Evolutionary conservation across 371 early-diverging fungal species (phyloP).

Genomic region (Lichtheimia hyalospora): DNA sequence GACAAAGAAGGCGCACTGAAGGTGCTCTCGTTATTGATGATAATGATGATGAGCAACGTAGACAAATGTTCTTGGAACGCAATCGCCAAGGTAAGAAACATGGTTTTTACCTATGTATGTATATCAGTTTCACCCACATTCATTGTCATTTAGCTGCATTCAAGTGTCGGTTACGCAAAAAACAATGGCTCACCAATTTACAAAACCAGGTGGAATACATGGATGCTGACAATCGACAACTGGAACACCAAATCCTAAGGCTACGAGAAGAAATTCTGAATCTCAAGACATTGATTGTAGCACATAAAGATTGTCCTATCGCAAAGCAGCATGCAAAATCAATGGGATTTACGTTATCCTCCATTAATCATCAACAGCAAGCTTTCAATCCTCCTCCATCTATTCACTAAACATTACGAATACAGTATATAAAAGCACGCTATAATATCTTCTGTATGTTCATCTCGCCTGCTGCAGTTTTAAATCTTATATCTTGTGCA

Average conservation of each 20-base stretch:
- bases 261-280: constrained; percentile 55
- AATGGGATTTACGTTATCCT: too few relatives aligned
- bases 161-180: constrained; percentile 73
- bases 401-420: too few relatives aligned
- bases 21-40: neutral
- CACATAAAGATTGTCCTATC: constrained; percentile 56
- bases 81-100: constrained; percentile 74
- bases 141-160: constrained; percentile 52
- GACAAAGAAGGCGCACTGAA: constrained; percentile 3
- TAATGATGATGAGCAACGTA: constrained; percentile 51
- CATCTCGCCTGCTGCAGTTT: too few relatives aligned
- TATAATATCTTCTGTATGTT: too few relatives aligned
- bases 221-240: constrained; percentile 45
- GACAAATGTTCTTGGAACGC: constrained; percentile 71
- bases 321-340: constrained; percentile 19
- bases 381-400: too few relatives aligned
- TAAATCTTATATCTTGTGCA: too few relatives aligned
- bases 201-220: constrained; percentile 58
- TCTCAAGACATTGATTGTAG: constrained; percentile 53
- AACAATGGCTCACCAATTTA: constrained; percentile 57
- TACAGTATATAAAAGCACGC: too few relatives aligned
- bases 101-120: too few relatives aligned
- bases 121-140: neutral
- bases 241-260: constrained; percentile 40
- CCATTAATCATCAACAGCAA: too few relatives aligned